phyloP scores from a whole-genome alignment of 2,329 filamentous ascomycete genomes.

The Epichloe scottii region DNA sequence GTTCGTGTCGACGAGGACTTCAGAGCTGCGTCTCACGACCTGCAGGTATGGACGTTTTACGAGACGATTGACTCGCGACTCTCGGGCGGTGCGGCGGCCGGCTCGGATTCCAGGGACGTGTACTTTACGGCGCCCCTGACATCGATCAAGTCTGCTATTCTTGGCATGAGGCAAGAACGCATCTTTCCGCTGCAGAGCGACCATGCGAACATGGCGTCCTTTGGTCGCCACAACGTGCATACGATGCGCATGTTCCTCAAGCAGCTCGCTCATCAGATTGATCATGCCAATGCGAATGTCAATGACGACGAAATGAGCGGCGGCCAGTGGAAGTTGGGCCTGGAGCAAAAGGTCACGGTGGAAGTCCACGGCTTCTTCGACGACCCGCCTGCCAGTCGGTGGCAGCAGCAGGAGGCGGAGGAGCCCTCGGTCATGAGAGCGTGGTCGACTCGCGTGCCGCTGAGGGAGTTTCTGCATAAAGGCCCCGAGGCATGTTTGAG shows the following conservation, averaged over 20 bases:
- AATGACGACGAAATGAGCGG: slow-evolving; percentile 9
- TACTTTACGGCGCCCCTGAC: slow-evolving; percentile 48
- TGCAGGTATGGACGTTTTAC: slow-evolving; percentile 50
- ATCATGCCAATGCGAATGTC: slow-evolving; percentile 20
- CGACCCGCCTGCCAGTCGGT: slow-evolving; percentile 20
- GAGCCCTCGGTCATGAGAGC: slow-evolving; percentile 27
- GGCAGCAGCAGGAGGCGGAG: background rate
- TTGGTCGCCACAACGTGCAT: slow-evolving; percentile 35
- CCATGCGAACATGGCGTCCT: slow-evolving; percentile 42
- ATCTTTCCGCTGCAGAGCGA: slow-evolving; percentile 42
- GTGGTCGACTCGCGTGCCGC: slow-evolving; percentile 37
- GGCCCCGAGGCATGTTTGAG: slow-evolving; percentile 43
- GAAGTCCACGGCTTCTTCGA: slow-evolving; percentile 49
- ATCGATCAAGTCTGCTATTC: slow-evolving; percentile 41
- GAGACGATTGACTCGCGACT: slow-evolving; percentile 49
- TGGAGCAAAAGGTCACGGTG: slow-evolving; percentile 41
- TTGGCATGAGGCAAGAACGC: slow-evolving; percentile 37
- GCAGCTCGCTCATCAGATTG: slow-evolving; percentile 21
- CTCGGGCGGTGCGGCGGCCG: slow-evolving; percentile 17
- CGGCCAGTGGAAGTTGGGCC: slow-evolving; percentile 31
- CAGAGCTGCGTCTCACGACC: slow-evolving; percentile 41
- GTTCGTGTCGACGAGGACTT: slow-evolving; percentile 41
- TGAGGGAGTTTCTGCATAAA: slow-evolving; percentile 40
- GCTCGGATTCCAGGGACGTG: slow-evolving; percentile 24
- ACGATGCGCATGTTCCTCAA: slow-evolving; percentile 31